Base-by-base conservation (phyloP, 257 asterid genomes). In the Solanum megistacrolobum region DNA sequence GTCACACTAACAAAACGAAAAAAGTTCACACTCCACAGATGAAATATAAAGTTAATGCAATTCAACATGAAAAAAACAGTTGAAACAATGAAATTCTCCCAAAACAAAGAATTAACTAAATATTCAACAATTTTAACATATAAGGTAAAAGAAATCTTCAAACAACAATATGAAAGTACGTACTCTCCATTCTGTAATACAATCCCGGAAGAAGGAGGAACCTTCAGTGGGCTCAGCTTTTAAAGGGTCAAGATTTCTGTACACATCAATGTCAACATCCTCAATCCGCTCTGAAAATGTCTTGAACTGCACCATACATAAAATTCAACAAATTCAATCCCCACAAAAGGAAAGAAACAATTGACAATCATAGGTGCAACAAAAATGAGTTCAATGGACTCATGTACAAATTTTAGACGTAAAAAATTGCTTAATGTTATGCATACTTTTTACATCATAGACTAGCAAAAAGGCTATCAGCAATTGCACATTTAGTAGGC, bases 171-270 rank as follows among this genome's bases (percentile, higher is more conserved):
- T 39, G 62, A 23, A 76, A 69, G 25, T 62, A 86, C 94, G 16
- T 91, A 95, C 98, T 88, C 98, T 93, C 92, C 93, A 94, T 89
- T 96, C 93, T 23, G 91, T 90, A 60, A 96, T 95, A 90, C 95
- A 91, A 83, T 95, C 98, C 5, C 95, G 93, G 81, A 96, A 96
- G 88, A 96, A 96, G 1, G 99, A 87, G 36, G 98, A 95, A 79
- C 98, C 96, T 87, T 90, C 91, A 0, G 95, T 92, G 0, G 98
- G 98, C 89, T 96, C 96, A 2, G 96, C 88, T 90, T 92, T 94
- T 76, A 92, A 52, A 20, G 93, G 91, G 74, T 92, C 94, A 9
- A 94, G 96, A 86, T 96, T 95, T 48, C 94, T 91, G 92, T 91
- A 94, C 4, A 96, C 98, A 91, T 94, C 93, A 23, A 96, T 91